Percentiles rank a stretch among this genome's conserved stretches.
phyloP scores from a whole-genome alignment of 352 stramenopile genomes.

The Pythium phragmitis region DNA sequence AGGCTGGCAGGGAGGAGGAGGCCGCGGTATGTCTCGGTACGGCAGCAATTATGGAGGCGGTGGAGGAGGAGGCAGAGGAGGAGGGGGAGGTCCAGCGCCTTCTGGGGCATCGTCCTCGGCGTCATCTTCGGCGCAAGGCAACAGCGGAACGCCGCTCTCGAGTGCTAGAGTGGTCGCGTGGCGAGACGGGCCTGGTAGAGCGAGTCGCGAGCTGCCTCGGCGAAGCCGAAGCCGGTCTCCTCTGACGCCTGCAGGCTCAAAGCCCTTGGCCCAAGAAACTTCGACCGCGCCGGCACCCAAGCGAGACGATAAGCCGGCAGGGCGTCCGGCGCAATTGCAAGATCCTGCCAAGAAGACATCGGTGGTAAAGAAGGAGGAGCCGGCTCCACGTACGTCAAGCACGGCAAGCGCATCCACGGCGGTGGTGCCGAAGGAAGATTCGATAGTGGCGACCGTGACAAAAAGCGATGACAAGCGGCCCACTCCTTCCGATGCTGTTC shows the following conservation, averaged over 20 bases:
- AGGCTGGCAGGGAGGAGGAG: constrained; percentile 14
- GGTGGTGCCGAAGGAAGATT: no score
- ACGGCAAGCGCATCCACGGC: background rate
- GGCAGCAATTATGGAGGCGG: constrained; percentile 23
- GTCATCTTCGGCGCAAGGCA: background rate
- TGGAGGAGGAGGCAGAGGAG: constrained; percentile 7
- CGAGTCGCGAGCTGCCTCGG: constrained; percentile 11
- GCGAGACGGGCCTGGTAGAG: constrained; percentile 18
- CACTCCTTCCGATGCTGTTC: background rate
- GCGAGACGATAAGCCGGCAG: constrained; percentile 7
- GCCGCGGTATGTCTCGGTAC: constrained; percentile 18
- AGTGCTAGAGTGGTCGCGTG: constrained; percentile 9
- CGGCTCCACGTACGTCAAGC: background rate
- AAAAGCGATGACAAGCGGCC: background rate
- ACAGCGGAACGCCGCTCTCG: background rate
- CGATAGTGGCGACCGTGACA: background rate
- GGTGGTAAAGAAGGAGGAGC: background rate
- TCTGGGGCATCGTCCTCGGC: background rate
- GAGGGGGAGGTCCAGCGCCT: background rate
- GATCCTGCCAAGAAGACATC: background rate
- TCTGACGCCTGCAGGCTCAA: constrained; percentile 4
- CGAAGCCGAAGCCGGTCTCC: constrained; percentile 24
- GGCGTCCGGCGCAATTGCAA: background rate
- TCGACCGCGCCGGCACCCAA: background rate
- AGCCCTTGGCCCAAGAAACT: background rate